Evolutionary conservation across 2,329 filamentous ascomycete genomes (phyloP).

Genomic region (Pseudogymnoascus sp.): DNA sequence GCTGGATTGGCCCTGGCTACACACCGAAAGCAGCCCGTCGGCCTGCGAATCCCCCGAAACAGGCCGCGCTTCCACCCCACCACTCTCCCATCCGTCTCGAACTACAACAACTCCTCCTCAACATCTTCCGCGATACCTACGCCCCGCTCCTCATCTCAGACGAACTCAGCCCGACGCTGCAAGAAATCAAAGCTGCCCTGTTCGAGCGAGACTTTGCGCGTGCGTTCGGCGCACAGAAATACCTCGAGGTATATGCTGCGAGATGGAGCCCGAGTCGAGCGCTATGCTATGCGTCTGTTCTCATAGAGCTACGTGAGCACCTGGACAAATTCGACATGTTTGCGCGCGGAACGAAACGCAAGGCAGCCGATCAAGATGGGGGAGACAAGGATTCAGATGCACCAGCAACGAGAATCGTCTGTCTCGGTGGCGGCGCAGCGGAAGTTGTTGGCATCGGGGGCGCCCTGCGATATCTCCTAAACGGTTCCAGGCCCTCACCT

Average conservation of each 20-base stretch:
- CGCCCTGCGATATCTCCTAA: conserved; percentile 36
- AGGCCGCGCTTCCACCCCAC: not conserved
- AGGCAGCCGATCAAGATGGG: conserved; percentile 12
- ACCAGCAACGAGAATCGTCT: conserved; percentile 15
- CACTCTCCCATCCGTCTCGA: conserved; percentile 35
- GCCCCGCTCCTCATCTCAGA: conserved; percentile 40
- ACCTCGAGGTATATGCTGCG: conserved; percentile 75
- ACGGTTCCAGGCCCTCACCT: not conserved
- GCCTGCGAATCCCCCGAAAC: not conserved
- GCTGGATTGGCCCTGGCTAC: not conserved
- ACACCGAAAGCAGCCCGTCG: not conserved
- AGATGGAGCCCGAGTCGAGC: conserved; percentile 86
- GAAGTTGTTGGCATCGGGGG: conserved; percentile 59
- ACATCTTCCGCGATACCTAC: conserved; percentile 66
- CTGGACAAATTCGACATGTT: conserved; percentile 12
- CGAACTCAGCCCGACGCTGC: conserved; percentile 52
- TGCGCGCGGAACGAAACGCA: conserved; percentile 3
- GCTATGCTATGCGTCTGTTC: conserved; percentile 65
- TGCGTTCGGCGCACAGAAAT: conserved; percentile 67
- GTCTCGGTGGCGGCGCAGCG: conserved; percentile 44
- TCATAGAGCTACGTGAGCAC: conserved; percentile 31
- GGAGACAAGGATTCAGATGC: conserved; percentile 2
- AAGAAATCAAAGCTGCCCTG: conserved; percentile 77
- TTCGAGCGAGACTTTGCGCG: conserved; percentile 76
- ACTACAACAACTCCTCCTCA: conserved; percentile 63